A percentile compares a stretch with the other conserved stretches of the same genome.
phyloP scores from a whole-genome alignment of 192 early-diverging fungal species.

The Pilaira anomala region DNA sequence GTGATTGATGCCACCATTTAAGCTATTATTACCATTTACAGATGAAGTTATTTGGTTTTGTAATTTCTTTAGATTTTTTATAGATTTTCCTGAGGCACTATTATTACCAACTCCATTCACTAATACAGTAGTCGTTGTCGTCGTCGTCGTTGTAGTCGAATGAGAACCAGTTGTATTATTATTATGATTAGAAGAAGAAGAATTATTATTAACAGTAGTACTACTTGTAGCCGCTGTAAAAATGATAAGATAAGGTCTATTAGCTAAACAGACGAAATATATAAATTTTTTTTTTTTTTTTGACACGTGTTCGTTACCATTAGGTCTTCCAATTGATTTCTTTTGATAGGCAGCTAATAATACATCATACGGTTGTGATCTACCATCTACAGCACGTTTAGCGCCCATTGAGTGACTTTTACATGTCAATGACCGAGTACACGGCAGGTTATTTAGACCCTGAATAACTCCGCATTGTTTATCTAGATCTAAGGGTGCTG shows the following conservation, averaged over 20 bases:
- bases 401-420: conserved; percentile 90
- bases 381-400: conserved; percentile 81
- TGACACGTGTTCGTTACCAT: conserved; percentile 43
- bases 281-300: background rate
- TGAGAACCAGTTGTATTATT: too few species aligned
- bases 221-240: background rate
- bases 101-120: too few species aligned
- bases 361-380: conserved; percentile 81
- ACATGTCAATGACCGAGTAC: conserved; percentile 89
- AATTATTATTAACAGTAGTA: background rate
- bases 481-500: conserved; percentile 81
- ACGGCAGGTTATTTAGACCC: conserved; percentile 56
- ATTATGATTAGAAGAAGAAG: background rate
- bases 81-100: conserved; percentile 12
- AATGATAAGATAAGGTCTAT: background rate
- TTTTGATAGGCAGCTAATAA: conserved; percentile 74
- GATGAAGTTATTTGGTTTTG: background rate
- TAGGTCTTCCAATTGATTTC: conserved; percentile 58
- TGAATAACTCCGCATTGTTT: conserved; percentile 83
- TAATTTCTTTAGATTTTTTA: conserved; percentile 12
- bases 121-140: too few species aligned
- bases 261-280: too few species aligned
- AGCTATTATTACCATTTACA: conserved; percentile 3
- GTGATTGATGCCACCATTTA: background rate
- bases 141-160: too few species aligned